Conservation (phyloP, 2,329 filamentous ascomycete species). For the Claviceps capensis region DNA sequence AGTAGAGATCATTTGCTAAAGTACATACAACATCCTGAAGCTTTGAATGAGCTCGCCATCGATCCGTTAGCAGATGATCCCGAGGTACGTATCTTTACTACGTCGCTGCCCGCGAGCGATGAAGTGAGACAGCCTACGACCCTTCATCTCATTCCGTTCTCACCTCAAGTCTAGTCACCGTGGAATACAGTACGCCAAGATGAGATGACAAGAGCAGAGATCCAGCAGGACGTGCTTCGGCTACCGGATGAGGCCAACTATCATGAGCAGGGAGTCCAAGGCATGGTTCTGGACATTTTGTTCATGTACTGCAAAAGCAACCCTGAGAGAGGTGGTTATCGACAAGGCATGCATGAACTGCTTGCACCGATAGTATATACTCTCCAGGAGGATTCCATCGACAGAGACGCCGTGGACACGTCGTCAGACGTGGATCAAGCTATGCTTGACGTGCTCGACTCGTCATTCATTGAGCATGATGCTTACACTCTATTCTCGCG, state of each 20-base stretch:
- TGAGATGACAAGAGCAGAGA: conserved; percentile 73
- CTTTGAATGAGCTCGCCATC: conserved; percentile 52
- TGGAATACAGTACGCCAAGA: conserved; percentile 82
- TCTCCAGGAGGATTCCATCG: conserved; percentile 67
- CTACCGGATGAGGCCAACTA: conserved; percentile 90
- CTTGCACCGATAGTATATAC: conserved; percentile 81
- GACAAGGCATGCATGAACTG: conserved; percentile 98
- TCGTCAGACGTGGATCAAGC: conserved; percentile 28
- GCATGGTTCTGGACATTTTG: conserved; percentile 72
- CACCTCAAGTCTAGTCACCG: conserved; percentile 48
- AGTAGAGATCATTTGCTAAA: conserved; percentile 62
- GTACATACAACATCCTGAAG: conserved; percentile 73
- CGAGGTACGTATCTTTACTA: conserved; percentile 27
- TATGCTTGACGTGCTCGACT: conserved; percentile 56
- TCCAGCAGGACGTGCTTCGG: conserved; percentile 84
- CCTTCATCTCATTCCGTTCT: background rate
- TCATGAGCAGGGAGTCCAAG: conserved; percentile 63
- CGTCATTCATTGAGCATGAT: conserved; percentile 73
- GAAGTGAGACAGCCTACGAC: background rate
- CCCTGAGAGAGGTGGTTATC: conserved; percentile 71
- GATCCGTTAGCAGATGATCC: conserved; percentile 81
- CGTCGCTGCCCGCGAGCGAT: background rate
- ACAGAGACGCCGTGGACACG: conserved; percentile 25
- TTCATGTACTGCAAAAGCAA: conserved; percentile 94
- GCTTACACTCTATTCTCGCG: conserved; percentile 73